Conservation (phyloP, 352 stramenopile genomes). For the Phytophthora ohioensis region DNA sequence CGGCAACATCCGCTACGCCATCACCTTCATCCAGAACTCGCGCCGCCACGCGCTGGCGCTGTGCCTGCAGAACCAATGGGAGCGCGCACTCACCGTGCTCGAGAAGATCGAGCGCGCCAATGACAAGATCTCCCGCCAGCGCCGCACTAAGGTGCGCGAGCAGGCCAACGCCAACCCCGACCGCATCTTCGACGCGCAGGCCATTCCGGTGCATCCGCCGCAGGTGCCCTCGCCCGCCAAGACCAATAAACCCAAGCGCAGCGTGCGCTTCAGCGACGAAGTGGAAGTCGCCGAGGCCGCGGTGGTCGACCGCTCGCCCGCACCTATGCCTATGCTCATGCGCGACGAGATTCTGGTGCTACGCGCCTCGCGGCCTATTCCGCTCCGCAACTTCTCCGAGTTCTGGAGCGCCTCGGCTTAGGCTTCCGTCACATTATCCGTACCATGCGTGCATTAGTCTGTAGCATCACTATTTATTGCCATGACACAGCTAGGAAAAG, state of each 20-base stretch:
- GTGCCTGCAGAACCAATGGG: constrained; percentile 79
- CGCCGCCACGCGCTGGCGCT: constrained; percentile 74
- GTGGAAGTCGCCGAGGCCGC: constrained; percentile 53
- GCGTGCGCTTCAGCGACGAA: constrained; percentile 71
- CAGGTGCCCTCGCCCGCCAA: constrained; percentile 40
- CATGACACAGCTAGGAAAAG: constrained; percentile 39
- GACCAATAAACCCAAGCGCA: constrained; percentile 35
- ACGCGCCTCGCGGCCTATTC: constrained; percentile 75
- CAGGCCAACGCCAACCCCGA: constrained; percentile 60
- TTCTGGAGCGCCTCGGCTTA: constrained; percentile 69
- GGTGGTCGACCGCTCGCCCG: constrained; percentile 64
- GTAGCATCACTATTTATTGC: constrained; percentile 57
- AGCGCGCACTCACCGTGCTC: constrained; percentile 73
- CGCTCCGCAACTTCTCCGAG: constrained; percentile 79
- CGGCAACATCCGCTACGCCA: constrained; percentile 70
- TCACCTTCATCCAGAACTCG: constrained; percentile 82
- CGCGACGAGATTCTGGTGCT: constrained; percentile 85
- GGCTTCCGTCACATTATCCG: constrained; percentile 9
- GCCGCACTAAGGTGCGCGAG: constrained; percentile 64
- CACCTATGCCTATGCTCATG: constrained; percentile 68
- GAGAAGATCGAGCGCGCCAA: constrained; percentile 87
- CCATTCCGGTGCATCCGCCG: constrained; percentile 32
- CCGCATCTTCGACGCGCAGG: constrained; percentile 32
- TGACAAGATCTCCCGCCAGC: constrained; percentile 79
- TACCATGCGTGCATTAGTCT: constrained; percentile 37